Conservation (phyloP, 2,329 filamentous ascomycete species). For the Sporothrix curviconia region DNA sequence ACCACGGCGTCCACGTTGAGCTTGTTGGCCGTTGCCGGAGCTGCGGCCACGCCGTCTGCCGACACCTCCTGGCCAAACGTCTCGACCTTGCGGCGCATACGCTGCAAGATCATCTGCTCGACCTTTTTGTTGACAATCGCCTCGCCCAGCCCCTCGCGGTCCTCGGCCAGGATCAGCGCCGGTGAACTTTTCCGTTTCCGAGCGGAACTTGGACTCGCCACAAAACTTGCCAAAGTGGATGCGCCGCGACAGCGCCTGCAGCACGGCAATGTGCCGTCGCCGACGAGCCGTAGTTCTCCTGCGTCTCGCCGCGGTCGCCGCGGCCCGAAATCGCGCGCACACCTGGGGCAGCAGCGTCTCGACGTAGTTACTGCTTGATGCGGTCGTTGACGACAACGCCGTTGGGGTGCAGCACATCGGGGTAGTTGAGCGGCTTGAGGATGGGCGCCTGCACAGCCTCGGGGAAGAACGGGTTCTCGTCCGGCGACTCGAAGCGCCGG, state of each 20-base stretch:
- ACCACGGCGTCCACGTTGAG: constrained; percentile 91
- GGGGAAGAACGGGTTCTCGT: constrained; percentile 97
- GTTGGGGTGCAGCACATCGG: constrained; percentile 79
- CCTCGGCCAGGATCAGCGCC: constrained; percentile 70
- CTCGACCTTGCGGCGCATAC: constrained; percentile 78
- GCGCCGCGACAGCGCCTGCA: constrained; percentile 82
- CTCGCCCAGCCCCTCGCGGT: constrained; percentile 73
- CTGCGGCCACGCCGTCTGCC: constrained; percentile 42
- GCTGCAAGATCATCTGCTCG: constrained; percentile 84
- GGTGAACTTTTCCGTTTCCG: constrained; percentile 75
- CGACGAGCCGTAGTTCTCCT: constrained; percentile 92
- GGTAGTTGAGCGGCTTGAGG: constrained; percentile 82
- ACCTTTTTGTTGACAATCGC: constrained; percentile 88
- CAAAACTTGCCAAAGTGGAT: constrained; percentile 99
- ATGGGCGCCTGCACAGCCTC: constrained; percentile 71
- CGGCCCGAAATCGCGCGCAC: constrained; percentile 78
- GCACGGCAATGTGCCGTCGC: constrained; percentile 81
- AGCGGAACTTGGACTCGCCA: constrained; percentile 87
- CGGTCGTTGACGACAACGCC: constrained; percentile 82
- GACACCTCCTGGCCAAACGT: constrained; percentile 91
- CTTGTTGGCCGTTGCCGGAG: constrained; percentile 53
- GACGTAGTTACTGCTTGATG: constrained; percentile 81
- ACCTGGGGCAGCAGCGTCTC: constrained; percentile 74
- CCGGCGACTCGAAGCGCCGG: constrained; percentile 88
- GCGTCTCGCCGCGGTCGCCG: constrained; percentile 72